Conservation (phyloP, 305 asterid species). For the Stenogyne calaminthoides region DNA sequence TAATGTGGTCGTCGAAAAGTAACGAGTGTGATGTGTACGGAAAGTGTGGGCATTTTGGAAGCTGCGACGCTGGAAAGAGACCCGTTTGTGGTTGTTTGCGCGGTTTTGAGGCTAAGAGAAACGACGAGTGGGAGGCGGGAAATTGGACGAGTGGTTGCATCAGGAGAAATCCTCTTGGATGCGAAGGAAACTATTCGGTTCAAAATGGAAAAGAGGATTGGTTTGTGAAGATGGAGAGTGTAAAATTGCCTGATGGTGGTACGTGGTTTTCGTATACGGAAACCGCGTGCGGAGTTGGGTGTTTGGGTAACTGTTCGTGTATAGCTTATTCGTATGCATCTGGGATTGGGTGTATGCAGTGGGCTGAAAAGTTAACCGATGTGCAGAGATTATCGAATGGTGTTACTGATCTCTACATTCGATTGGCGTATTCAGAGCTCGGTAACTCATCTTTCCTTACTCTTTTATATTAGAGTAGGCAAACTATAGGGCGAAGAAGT, state of each 20-base stretch:
- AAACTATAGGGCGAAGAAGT: no score
- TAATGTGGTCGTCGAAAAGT: conserved; percentile 24
- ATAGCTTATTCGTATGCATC: conserved; percentile 39
- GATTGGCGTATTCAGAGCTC: conserved; percentile 43
- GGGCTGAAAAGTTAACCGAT: conserved; percentile 40
- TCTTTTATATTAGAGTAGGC: no score
- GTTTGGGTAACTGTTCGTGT: conserved; percentile 51
- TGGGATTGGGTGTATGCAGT: conserved; percentile 46
- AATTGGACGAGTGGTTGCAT: conserved; percentile 56
- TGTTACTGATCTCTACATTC: conserved; percentile 43
- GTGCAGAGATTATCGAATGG: conserved; percentile 32
- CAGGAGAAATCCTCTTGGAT: conserved; percentile 10
- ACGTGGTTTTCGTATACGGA: background rate
- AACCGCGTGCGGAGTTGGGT: conserved; percentile 33
- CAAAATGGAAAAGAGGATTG: conserved; percentile 34
- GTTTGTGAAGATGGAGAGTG: conserved; percentile 32
- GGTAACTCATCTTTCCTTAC: conserved; percentile 30
- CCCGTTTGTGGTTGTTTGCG: conserved; percentile 46
- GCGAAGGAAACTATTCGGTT: background rate
- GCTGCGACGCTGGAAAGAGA: conserved; percentile 32
- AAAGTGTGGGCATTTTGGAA: conserved; percentile 52
- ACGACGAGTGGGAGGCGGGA: conserved; percentile 42
- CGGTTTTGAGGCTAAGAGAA: conserved; percentile 42
- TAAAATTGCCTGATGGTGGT: conserved; percentile 38
- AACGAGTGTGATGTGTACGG: conserved; percentile 45